Conservation (phyloP, 208 protist genomes). For the Balamuthia mandrillaris region DNA sequence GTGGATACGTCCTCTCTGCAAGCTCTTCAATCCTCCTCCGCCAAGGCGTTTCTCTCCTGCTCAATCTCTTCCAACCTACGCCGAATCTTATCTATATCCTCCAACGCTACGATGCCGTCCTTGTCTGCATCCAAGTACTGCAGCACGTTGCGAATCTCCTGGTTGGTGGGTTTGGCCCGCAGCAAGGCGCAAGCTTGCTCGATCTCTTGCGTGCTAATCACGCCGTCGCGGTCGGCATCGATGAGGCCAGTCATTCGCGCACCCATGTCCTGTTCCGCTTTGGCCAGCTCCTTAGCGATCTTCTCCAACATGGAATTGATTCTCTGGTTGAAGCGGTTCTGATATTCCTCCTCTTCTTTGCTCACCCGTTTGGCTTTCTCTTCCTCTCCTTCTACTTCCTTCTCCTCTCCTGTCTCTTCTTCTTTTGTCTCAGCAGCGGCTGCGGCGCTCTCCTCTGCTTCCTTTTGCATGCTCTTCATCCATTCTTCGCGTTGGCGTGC, state of each 20-base stretch:
- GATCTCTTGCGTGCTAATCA: slow-evolving; percentile 26
- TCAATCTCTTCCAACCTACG: neutral
- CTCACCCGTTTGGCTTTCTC: too few species aligned
- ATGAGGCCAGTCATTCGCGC: slow-evolving; percentile 22
- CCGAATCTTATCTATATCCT: slow-evolving; percentile 10
- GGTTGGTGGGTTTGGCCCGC: neutral
- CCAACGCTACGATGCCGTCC: slow-evolving; percentile 1
- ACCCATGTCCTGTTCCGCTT: neutral
- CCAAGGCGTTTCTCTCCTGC: neutral
- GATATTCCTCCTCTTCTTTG: too few species aligned
- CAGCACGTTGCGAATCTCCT: slow-evolving; percentile 28
- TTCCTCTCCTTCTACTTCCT: too few species aligned
- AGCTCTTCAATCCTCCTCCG: slow-evolving; percentile 1
- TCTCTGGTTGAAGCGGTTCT: slow-evolving; percentile 1
- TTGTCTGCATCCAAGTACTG: slow-evolving; percentile 10
- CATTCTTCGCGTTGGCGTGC: too few species aligned
- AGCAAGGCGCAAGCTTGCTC: neutral
- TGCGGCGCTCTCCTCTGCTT: neutral
- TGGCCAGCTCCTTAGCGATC: neutral
- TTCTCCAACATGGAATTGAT: neutral
- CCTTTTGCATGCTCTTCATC: neutral
- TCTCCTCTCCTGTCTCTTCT: too few species aligned
- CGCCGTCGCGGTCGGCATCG: slow-evolving; percentile 31
- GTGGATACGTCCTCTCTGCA: too few species aligned
- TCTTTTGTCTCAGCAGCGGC: too few species aligned